A percentile compares a stretch with the other conserved stretches of the same genome.
Evolutionary conservation across 208 protist species (phyloP).

Genomic region (Leishmania tarentolae): DNA sequence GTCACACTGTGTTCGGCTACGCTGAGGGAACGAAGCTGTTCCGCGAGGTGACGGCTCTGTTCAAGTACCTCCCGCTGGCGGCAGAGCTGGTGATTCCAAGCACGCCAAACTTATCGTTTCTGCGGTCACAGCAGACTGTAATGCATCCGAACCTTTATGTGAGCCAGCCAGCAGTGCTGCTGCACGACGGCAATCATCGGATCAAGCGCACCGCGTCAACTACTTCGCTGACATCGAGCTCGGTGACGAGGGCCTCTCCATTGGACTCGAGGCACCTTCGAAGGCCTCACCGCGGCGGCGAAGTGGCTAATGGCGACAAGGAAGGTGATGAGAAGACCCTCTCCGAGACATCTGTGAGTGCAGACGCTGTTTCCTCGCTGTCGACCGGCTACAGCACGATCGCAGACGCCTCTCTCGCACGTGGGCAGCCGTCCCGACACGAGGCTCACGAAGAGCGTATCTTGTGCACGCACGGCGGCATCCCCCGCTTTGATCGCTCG

Average conservation of each 20-base stretch:
- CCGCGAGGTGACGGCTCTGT: conserved; percentile 60
- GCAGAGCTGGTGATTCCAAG: conserved; percentile 60
- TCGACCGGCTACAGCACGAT: conserved; percentile 30
- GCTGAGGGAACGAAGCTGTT: conserved; percentile 60
- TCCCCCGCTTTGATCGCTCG: conserved; percentile 59
- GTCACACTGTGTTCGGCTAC: conserved; percentile 60
- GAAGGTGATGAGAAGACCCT: conserved; percentile 4
- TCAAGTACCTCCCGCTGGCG: conserved; percentile 74
- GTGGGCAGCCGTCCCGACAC: conserved; percentile 31
- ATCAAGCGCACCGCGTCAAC: neutral
- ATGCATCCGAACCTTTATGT: conserved; percentile 48
- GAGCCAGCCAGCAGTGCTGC: conserved; percentile 31
- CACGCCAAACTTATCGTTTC: conserved; percentile 41
- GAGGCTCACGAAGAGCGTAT: conserved; percentile 62
- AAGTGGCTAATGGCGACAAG: conserved; percentile 21
- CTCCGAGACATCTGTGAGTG: neutral
- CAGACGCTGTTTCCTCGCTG: neutral
- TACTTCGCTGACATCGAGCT: neutral
- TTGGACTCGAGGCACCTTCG: neutral
- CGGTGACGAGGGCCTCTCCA: neutral
- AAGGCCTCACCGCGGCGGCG: conserved; percentile 5
- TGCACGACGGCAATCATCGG: conserved; percentile 12
- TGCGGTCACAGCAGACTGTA: conserved; percentile 33
- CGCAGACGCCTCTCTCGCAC: conserved; percentile 19
- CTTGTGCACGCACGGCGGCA: conserved; percentile 81